A percentile compares a stretch with the other conserved stretches of the same genome.
These are phyloP conservation scores for Sarocladium strictum DNA, from an alignment of 2,329 filamentous ascomycete species.

Conservation along the genomic window DNA sequence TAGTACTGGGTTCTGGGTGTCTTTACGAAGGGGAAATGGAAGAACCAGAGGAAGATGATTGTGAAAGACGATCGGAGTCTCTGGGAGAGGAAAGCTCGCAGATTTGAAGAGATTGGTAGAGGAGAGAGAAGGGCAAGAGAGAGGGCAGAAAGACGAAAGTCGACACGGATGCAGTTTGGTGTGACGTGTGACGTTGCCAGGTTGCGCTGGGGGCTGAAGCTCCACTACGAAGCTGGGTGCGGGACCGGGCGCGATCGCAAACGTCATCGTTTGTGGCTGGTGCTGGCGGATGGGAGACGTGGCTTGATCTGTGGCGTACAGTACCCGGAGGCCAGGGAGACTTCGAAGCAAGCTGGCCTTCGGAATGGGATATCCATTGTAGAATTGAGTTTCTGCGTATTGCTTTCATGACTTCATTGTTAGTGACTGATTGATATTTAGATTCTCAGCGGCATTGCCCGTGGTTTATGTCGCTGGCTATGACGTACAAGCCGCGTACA, in stretches of 20 bases:
- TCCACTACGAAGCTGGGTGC: background rate
- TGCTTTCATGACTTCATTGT: too few relatives aligned
- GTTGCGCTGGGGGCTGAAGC: background rate
- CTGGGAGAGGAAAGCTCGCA: background rate
- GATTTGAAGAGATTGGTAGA: background rate
- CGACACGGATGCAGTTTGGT: background rate
- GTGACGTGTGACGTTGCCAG: slow-evolving; percentile 6
- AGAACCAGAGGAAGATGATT: background rate
- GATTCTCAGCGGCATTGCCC: too few relatives aligned
- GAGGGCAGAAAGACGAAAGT: background rate
- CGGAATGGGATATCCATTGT: too few relatives aligned
- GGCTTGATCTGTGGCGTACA: slow-evolving; percentile 8
- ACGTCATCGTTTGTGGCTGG: slow-evolving; percentile 31
- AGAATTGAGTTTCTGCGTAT: background rate
- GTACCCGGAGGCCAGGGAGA: too few relatives aligned
- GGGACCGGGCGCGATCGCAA: slow-evolving; percentile 18
- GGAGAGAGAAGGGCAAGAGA: background rate
- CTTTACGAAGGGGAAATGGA: background rate
- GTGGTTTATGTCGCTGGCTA: too few relatives aligned
- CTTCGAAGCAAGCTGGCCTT: too few relatives aligned
- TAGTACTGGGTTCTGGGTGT: background rate
- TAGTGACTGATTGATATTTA: too few relatives aligned
- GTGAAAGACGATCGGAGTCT: background rate
- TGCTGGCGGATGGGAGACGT: background rate
- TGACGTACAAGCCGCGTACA: too few relatives aligned